Evolutionary conservation across 345 rosid genomes (phyloP).

Genomic region (Cochlearia excelsa): DNA sequence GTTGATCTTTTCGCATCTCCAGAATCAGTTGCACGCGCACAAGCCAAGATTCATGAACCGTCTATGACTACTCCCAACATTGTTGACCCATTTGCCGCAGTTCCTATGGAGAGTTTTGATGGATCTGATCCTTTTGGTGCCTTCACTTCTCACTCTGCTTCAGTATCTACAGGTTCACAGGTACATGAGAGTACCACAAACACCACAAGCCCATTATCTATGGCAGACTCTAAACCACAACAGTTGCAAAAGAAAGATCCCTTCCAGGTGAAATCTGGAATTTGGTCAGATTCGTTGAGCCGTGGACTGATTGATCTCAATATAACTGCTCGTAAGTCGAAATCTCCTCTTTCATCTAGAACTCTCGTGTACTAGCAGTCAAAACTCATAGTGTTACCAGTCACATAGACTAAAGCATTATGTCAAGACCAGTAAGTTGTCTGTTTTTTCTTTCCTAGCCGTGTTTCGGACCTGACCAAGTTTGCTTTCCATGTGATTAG

Average conservation of each 20-base stretch:
- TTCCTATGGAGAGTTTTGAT: conserved; percentile 73
- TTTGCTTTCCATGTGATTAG: conserved; percentile 47
- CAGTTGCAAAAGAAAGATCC: conserved; percentile 49
- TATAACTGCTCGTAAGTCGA: conserved; percentile 88
- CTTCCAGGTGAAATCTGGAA: conserved; percentile 88
- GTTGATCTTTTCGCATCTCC: conserved; percentile 60
- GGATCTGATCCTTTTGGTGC: conserved; percentile 84
- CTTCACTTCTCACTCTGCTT: conserved; percentile 59
- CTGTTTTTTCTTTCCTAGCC: conserved; percentile 3
- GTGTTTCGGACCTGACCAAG: background rate
- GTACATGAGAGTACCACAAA: conserved; percentile 41
- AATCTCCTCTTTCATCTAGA: background rate
- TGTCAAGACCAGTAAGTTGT: too few relatives aligned
- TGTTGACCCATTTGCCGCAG: conserved; percentile 82
- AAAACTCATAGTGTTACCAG: too few relatives aligned
- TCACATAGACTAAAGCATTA: too few relatives aligned
- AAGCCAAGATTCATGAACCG: conserved; percentile 42
- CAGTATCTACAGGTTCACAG: conserved; percentile 45
- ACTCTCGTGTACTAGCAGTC: too few relatives aligned
- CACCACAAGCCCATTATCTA: conserved; percentile 31
- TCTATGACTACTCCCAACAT: conserved; percentile 37
- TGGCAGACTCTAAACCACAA: background rate
- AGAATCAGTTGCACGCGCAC: conserved; percentile 53
- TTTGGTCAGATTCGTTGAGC: conserved; percentile 97
- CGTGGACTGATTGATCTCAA: conserved; percentile 98